Base-by-base conservation (phyloP, 2,329 filamentous ascomycete species). In the Chalaropsis thielavioides region DNA sequence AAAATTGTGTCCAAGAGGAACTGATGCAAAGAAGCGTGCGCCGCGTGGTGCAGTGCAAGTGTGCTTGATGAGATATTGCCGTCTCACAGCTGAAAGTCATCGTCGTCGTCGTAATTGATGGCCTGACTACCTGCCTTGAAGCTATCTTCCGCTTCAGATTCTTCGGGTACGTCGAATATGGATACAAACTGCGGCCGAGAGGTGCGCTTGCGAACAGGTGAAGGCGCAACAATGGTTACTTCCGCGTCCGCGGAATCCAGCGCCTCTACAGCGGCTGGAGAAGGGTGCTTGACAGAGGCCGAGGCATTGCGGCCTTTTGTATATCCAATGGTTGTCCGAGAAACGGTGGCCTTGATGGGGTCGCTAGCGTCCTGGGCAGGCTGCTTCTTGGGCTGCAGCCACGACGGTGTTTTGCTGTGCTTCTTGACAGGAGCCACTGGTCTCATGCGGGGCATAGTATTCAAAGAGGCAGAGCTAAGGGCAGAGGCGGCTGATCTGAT, bases 271-370 rank as follows among this genome's bases (percentile, higher is more conserved):
- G 61, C 17, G 22, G 22, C 31, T 13, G 40, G 15, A 15, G 60
- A 17, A n/a, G 49, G 46, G 3, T 35, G 44, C 19, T 64, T 63
- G 27, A 64, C 22, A 40, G 65, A 35, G 63, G 46, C 54, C 1
- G 78, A 80, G 3, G 80, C 77, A 3, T 77, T 77, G 41, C 89
- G 83, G 41, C 92, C 91, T 73, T 88, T 90, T 65, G 83, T 89
- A 72, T 95, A 96, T 17, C 92, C 92, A 51, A 96, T 81, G 0
- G 91, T 96, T 64, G 84, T 92, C 68, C 86, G 84, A 1, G 91
- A 95, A 5, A 84, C 85, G 5, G 82, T 83, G 8, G 51, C 24
- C 63, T 64, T 67, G 63, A 65, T 49, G 44, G 66, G 63, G 60
- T 67, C 63, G 58, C 63, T 67, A 65, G 60, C 38, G 46, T 65